A percentile compares a stretch with the other conserved stretches of the same genome.
These are phyloP conservation scores for Perilla frutescens DNA, from an alignment of 257 asterid genomes.

Conservation along the genomic window DNA sequence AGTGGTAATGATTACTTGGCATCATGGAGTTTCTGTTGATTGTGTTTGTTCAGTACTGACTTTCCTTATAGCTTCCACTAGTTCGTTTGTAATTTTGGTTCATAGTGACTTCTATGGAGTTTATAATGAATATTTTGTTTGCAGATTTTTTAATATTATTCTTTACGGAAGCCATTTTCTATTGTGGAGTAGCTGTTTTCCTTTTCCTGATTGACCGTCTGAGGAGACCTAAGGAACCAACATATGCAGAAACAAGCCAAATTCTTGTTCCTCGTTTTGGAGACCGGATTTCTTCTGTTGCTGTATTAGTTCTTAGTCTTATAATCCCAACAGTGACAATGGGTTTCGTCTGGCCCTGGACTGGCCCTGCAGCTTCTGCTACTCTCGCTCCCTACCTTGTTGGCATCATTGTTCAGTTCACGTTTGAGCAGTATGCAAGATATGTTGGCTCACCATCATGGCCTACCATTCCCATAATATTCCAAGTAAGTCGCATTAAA, in stretches of 20 bases:
- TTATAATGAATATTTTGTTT: slow-evolving; percentile 32
- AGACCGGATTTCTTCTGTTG: slow-evolving; percentile 73
- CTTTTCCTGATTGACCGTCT: slow-evolving; percentile 73
- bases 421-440: slow-evolving; percentile 89
- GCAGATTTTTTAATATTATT: slow-evolving; percentile 94
- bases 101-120: slow-evolving; percentile 13
- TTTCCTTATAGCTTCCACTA: slow-evolving; percentile 10
- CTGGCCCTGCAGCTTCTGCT: slow-evolving; percentile 99
- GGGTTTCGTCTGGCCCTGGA: slow-evolving; percentile 99
- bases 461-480: slow-evolving; percentile 83
- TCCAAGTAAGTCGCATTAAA: slow-evolving; percentile 64
- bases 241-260: slow-evolving; percentile 44
- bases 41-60: slow-evolving; percentile 2
- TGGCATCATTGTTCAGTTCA: slow-evolving; percentile 84
- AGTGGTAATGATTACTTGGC: background rate
- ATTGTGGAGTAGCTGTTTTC: slow-evolving; percentile 84
- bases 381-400: slow-evolving; percentile 96
- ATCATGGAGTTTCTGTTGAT: slow-evolving; percentile 17
- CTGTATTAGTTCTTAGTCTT: slow-evolving; percentile 79
- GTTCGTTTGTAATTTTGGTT: background rate
- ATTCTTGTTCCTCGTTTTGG: slow-evolving; percentile 55
- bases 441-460: slow-evolving; percentile 73
- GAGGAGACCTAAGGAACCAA: slow-evolving; percentile 55
- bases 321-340: slow-evolving; percentile 86
- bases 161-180: slow-evolving; percentile 96